Percentiles rank a stretch among this genome's conserved stretches.
Evolutionary conservation across 805 yeast genomes (phyloP).

Genomic region (Kuraishia molischiana): DNA sequence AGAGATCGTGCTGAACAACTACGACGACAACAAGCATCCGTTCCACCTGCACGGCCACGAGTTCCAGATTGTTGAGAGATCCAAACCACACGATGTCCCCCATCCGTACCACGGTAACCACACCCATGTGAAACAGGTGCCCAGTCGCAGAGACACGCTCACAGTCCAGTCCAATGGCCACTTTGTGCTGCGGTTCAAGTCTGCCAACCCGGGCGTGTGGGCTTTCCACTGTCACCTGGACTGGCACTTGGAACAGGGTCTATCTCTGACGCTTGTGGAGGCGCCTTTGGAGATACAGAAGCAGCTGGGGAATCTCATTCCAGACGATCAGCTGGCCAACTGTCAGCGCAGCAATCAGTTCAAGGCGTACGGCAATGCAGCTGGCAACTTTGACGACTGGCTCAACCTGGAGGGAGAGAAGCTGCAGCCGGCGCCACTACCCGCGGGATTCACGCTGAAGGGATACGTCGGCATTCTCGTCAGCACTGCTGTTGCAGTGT

Average conservation of each 20-base stretch:
- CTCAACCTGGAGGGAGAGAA: slow-evolving; percentile 51
- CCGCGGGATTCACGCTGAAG: slow-evolving; percentile 58
- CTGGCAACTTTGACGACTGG: slow-evolving; percentile 40
- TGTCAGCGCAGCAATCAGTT: neutral
- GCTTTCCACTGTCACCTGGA: slow-evolving; percentile 98
- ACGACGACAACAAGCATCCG: slow-evolving; percentile 73
- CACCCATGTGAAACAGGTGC: slow-evolving; percentile 30
- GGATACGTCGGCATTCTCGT: slow-evolving; percentile 57
- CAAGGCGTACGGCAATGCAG: slow-evolving; percentile 51
- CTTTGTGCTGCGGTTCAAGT: slow-evolving; percentile 60
- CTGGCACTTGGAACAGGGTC: slow-evolving; percentile 96
- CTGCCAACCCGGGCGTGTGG: slow-evolving; percentile 97
- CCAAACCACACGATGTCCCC: slow-evolving; percentile 41
- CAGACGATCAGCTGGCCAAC: slow-evolving; percentile 31
- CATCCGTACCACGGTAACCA: slow-evolving; percentile 43
- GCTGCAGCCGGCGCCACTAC: slow-evolving; percentile 51
- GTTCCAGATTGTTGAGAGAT: slow-evolving; percentile 53
- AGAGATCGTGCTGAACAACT: slow-evolving; percentile 70
- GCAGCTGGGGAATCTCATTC: slow-evolving; percentile 22
- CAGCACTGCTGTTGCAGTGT: slow-evolving; percentile 46
- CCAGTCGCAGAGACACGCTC: slow-evolving; percentile 62
- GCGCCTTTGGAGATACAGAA: slow-evolving; percentile 49
- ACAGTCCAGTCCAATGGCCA: slow-evolving; percentile 59
- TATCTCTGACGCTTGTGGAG: slow-evolving; percentile 67
- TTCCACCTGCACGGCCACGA: slow-evolving; percentile 73